Conservation (phyloP, 306 rosid genomes). For the Prunus mira region DNA sequence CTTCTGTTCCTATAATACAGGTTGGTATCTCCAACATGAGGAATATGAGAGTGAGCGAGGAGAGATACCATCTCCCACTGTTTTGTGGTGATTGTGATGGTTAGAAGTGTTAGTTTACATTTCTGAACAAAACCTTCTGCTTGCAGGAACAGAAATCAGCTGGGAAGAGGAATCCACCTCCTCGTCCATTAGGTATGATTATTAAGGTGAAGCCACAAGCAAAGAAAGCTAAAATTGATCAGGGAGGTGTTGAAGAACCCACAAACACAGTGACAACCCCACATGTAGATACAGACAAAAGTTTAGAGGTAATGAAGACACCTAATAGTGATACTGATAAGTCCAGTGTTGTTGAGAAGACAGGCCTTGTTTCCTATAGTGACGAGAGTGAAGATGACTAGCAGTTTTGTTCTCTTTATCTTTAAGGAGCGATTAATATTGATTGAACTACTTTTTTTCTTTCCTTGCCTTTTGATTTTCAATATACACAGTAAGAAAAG, state of each 20-base stretch:
- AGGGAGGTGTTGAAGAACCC: constrained; percentile 32
- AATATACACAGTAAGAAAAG: background rate
- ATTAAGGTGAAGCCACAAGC: constrained; percentile 76
- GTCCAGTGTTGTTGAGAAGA: constrained; percentile 32
- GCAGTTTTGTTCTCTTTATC: constrained; percentile 15
- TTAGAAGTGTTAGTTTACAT: constrained; percentile 4
- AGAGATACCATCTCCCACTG: background rate
- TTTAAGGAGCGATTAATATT: background rate
- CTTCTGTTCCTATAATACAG: constrained; percentile 51
- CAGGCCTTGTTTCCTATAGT: constrained; percentile 77
- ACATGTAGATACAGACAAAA: constrained; percentile 23
- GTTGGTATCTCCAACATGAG: constrained; percentile 32
- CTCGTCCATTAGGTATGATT: constrained; percentile 53
- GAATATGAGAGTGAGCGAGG: background rate
- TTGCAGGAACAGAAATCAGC: constrained; percentile 60
- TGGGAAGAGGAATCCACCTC: constrained; percentile 49
- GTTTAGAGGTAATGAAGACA: constrained; percentile 26
- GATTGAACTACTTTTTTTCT: background rate
- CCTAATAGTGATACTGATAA: constrained; percentile 30
- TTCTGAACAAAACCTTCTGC: constrained; percentile 10
- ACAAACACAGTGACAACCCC: constrained; percentile 17
- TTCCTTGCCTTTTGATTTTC: background rate
- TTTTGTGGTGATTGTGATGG: background rate
- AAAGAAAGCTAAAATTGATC: constrained; percentile 66
- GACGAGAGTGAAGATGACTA: constrained; percentile 80